Base-by-base conservation (phyloP, 73 alveolate species). In the Blepharisma japonicum region DNA sequence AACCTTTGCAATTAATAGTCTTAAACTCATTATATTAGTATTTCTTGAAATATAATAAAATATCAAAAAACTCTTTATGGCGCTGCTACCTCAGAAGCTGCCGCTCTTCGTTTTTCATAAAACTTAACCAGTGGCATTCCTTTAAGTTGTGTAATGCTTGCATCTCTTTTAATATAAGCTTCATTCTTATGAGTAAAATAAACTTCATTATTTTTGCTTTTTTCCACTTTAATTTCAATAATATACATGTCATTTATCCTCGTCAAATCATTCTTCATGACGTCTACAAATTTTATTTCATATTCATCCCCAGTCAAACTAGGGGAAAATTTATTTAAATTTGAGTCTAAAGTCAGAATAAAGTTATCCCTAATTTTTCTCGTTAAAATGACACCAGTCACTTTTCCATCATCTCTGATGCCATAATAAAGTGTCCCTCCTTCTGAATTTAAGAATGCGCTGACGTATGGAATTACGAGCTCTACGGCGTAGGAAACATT, bases 351-450 rank as follows among this genome's bases (percentile, higher is more conserved):
- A 39, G 47, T 61, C 6, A 14, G 48, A 61, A 39, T 61, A 25
- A 61, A 61, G 2, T 14, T 14, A 25, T 61, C 74, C 5, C 74
- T 14, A 20, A 39, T 5, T 25, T 39, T 61, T 39, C 74, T n/a
- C 39, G 23, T 61, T 25, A 61, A 9, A 9, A 8, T 14, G 23
- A 61, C 47, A 2, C 74, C 74, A 61, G 74, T 14, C n/a, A 61
- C 74, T 2, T 2, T 9, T 11, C 74, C 74, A 14, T 14, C 11
- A 25, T 61, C 74, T 14, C 74, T 61, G 11, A 61, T 61, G 0
- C 74, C 74, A 61, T 61, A 61, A 61, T 18, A 61, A 61, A 61
- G 14, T 1, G 50, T 61, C 74, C 74, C 74, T 61, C 74, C 74
- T 61, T 61, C 74, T 18, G 74, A 2, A 61, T 61, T 61, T 61